These are phyloP conservation scores for Graphilbum ipis-grandicollis DNA, from an alignment of 2,329 filamentous ascomycete genomes.

Conservation along the genomic window DNA sequence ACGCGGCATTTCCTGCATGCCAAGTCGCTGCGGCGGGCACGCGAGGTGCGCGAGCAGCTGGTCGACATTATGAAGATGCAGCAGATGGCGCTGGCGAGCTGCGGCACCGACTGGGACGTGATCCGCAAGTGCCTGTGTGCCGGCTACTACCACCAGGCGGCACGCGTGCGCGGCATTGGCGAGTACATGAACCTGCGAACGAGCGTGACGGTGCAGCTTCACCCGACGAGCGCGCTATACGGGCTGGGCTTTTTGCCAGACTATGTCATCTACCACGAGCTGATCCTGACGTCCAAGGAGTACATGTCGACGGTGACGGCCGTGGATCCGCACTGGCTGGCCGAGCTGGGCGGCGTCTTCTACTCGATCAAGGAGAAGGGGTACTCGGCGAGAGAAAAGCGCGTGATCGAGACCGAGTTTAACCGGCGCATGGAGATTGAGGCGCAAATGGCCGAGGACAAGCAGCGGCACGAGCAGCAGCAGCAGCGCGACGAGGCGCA, in stretches of 20 bases:
- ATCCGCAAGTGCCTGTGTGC: constrained; percentile 94
- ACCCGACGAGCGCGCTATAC: constrained; percentile 86
- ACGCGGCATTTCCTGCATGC: constrained; percentile 82
- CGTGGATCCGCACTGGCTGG: constrained; percentile 93
- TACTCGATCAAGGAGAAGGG: constrained; percentile 97
- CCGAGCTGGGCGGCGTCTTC: constrained; percentile 90
- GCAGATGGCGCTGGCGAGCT: constrained; percentile 74
- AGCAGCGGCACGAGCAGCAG: constrained; percentile 45
- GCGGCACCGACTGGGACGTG: constrained; percentile 92
- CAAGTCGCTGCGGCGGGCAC: constrained; percentile 81
- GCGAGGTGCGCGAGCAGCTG: constrained; percentile 88
- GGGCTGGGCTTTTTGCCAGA: constrained; percentile 87
- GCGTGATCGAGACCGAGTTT: constrained; percentile 80
- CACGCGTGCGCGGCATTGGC: constrained; percentile 86
- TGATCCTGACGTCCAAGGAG: constrained; percentile 91
- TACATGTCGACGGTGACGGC: constrained; percentile 96
- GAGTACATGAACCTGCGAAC: constrained; percentile 96
- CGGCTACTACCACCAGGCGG: constrained; percentile 95
- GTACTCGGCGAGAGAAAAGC: constrained; percentile 72
- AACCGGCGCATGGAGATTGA: constrained; percentile 89
- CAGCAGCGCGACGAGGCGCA: constrained; percentile 30
- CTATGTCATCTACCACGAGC: constrained; percentile 94
- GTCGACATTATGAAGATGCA: constrained; percentile 87
- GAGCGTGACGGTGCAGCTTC: constrained; percentile 82
- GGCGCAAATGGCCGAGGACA: constrained; percentile 77